A percentile compares a stretch with the other conserved stretches of the same genome.
These are phyloP conservation scores for Ascochyta fabae DNA, from an alignment of 2,329 filamentous ascomycete species.

Conservation along the genomic window DNA sequence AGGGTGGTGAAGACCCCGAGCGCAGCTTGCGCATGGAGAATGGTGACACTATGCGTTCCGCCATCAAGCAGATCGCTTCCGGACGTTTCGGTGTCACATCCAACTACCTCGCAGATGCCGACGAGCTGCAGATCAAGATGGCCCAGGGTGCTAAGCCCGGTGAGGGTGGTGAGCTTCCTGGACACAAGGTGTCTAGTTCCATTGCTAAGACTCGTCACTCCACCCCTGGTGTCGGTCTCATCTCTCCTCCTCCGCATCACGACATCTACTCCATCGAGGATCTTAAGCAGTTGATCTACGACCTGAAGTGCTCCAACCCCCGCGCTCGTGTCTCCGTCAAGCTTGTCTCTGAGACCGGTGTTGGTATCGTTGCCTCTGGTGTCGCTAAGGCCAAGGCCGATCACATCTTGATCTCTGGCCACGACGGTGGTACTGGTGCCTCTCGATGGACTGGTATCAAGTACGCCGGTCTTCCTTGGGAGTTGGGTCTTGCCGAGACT, in stretches of 20 bases:
- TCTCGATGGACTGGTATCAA: conserved; percentile 99
- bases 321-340: conserved; percentile 93
- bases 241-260: conserved; percentile 94
- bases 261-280: conserved; percentile 99
- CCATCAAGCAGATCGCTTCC: conserved; percentile 97
- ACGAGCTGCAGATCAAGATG: conserved; percentile 99
- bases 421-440: conserved; percentile 95
- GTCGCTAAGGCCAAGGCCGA: conserved; percentile 97
- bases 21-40: conserved; percentile 85
- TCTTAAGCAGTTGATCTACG: conserved; percentile 96
- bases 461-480: conserved; percentile 96
- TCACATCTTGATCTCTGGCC: conserved; percentile 94
- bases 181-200: conserved; percentile 93
- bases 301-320: conserved; percentile 94
- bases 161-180: conserved; percentile 95
- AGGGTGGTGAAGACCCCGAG: conserved; percentile 95
- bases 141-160: conserved; percentile 97
- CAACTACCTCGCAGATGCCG: conserved; percentile 91
- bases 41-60: conserved; percentile 94
- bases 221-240: conserved; percentile 92
- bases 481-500: conserved; percentile 93
- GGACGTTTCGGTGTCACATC: conserved; percentile 96
- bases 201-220: conserved; percentile 96
- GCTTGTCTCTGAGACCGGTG: conserved; percentile 95
- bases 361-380: conserved; percentile 96